These are phyloP conservation scores for Pseudonitzschia pungens DNA, from an alignment of 108 stramenopile genomes.

Conservation along the genomic window DNA sequence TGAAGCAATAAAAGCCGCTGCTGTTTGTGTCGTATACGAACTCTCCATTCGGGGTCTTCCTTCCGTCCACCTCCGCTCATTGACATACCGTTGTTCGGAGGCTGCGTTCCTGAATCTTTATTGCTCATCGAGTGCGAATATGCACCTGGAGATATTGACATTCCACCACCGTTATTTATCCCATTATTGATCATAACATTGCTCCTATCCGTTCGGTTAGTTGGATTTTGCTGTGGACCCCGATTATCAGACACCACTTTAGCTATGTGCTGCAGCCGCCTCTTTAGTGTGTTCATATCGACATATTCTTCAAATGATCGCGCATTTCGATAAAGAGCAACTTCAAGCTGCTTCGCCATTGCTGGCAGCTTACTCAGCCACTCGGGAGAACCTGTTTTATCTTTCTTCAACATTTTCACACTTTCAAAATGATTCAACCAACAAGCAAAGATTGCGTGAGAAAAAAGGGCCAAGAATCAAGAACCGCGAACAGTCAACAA, in stretches of 20 bases:
- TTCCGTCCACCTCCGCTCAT: conserved; percentile 40
- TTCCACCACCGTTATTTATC: conserved; percentile 3
- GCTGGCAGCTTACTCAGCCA: conserved; percentile 91
- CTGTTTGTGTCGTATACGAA: conserved; percentile 95
- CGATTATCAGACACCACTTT: conserved; percentile 68
- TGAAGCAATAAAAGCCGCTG: conserved; percentile 94
- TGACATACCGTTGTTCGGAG: not conserved
- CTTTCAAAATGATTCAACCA: conserved; percentile 65
- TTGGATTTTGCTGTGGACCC: conserved; percentile 4
- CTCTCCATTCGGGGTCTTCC: conserved; percentile 79
- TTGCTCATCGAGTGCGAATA: conserved; percentile 9
- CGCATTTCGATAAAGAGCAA: conserved; percentile 89
- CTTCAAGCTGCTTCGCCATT: conserved; percentile 96
- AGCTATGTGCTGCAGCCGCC: conserved; percentile 87
- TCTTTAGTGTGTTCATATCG: conserved; percentile 84
- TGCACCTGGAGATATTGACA: conserved; percentile 2
- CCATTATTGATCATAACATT: conserved; percentile 15
- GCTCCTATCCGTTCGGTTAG: conserved; percentile 25
- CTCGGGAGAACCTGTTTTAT: conserved; percentile 86
- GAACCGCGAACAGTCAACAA: not conserved
- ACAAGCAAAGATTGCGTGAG: not conserved
- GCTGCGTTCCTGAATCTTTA: not conserved
- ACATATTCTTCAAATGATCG: conserved; percentile 86
- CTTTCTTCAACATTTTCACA: conserved; percentile 88
- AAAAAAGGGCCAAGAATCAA: not conserved